Evolutionary conservation across 768 basidiomycete genomes (phyloP).

Genomic region (Thelephora aurantiotincta): DNA sequence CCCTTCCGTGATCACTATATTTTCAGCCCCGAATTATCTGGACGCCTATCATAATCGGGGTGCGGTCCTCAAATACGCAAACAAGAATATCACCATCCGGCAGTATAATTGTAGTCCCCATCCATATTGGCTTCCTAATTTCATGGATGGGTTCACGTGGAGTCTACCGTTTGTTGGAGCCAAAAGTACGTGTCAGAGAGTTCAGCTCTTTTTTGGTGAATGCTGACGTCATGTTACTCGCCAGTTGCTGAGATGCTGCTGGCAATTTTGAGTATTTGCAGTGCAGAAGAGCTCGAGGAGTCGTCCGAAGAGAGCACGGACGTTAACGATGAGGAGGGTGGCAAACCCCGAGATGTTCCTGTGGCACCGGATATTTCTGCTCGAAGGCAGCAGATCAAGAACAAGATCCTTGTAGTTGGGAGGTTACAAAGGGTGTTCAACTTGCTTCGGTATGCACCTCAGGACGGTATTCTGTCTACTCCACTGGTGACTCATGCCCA

Average conservation of each 20-base stretch:
- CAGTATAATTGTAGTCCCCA: conserved; percentile 33
- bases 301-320: conserved; percentile 14
- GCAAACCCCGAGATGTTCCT: conserved; percentile 22
- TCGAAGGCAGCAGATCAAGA: conserved; percentile 72
- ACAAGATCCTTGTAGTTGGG: conserved; percentile 88
- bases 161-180: conserved; percentile 95
- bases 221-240: neutral
- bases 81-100: conserved; percentile 87
- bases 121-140: conserved; percentile 95
- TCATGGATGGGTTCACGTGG: conserved; percentile 99
- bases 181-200: conserved; percentile 58
- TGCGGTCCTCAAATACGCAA: conserved; percentile 92
- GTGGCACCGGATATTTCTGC: conserved; percentile 12
- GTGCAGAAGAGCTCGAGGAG: conserved; percentile 91
- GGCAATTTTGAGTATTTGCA: conserved; percentile 89
- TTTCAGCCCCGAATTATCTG: conserved; percentile 93
- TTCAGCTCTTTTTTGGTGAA: neutral
- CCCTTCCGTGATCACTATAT: conserved; percentile 94
- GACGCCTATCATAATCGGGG: conserved; percentile 96
- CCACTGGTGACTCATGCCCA: neutral
- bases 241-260: conserved; percentile 96
- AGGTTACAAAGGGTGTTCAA: conserved; percentile 85
- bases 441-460: conserved; percentile 57
- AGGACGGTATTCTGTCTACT: neutral
- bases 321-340: conserved; percentile 15